Percentiles rank a stretch among this genome's conserved stretches.
These are phyloP conservation scores for Suillus ampliporus DNA, from an alignment of 768 basidiomycete species.

Conservation along the genomic window DNA sequence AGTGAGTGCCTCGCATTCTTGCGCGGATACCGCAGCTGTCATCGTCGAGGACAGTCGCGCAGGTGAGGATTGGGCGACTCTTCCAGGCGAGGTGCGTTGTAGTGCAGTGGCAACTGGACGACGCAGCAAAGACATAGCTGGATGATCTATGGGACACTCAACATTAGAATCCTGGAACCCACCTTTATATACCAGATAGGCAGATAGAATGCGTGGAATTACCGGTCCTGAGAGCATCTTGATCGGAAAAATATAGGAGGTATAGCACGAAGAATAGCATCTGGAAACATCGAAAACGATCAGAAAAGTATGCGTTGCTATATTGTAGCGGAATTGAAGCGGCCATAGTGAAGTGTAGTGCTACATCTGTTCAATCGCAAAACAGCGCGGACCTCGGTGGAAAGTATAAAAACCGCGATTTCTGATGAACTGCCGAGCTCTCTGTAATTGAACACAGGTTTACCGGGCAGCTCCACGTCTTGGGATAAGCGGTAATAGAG, in stretches of 20 bases:
- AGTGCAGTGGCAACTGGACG: slow-evolving; percentile 16
- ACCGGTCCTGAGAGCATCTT: slow-evolving; percentile 4
- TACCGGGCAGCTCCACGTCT: neutral
- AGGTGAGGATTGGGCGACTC: slow-evolving; percentile 19
- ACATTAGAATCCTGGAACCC: neutral
- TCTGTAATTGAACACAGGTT: slow-evolving; percentile 12
- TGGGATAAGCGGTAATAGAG: slow-evolving; percentile 10
- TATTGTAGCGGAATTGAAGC: slow-evolving; percentile 25
- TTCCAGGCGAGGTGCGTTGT: slow-evolving; percentile 13
- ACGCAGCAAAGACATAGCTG: slow-evolving; percentile 23
- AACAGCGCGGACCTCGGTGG: neutral
- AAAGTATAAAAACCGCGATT: slow-evolving; percentile 1
- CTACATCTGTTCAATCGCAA: neutral
- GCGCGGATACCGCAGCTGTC: slow-evolving; percentile 12
- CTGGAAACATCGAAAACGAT: slow-evolving; percentile 8
- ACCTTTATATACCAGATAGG: slow-evolving; percentile 24
- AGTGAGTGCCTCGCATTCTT: slow-evolving; percentile 16
- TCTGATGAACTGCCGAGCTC: slow-evolving; percentile 18
- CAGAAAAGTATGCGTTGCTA: neutral
- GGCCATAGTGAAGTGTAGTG: slow-evolving; percentile 19
- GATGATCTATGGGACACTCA: neutral
- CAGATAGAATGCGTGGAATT: neutral
- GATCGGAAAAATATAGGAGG: slow-evolving; percentile 3
- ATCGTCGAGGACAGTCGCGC: slow-evolving; percentile 20
- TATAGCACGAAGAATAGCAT: neutral